Evolutionary conservation across 495 filamentous ascomycete species (phyloP), one percentile per base, ranked within the genome.

Genomic region (Cairneyella variabilis): DNA sequence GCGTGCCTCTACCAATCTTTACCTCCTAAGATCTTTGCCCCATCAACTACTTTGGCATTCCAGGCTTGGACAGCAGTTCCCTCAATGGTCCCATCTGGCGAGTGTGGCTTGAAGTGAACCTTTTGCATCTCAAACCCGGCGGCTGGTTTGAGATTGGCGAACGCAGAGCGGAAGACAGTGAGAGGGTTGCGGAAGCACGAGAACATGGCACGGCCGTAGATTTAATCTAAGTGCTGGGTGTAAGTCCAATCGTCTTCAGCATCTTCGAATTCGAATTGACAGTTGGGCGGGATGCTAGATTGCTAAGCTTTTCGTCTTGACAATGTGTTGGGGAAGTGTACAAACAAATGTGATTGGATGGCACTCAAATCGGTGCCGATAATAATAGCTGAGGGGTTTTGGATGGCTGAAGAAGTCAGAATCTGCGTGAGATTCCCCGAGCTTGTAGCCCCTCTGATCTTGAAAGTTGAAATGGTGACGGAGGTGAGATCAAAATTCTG

Each of bases 111-210:
- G 12, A 61, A 56, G 43, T 63, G 59, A 48, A 68, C 67, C 30
- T 79, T 75, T 60, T 77, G 74, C 36, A 69, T 63, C 56, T 79
- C 74, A 12, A 76, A 56, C 68, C 70, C 77, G 25, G 74, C 72
- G 21, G 75, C 76, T 7, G 76, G 70, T 9, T 65, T 59, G 21
- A 76, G 63, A 59, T 71, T 62, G 21, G 70, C 59, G 51, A 66
- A 76, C 18, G 70, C 68, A 20, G 69, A 60, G 7, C 52, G 48
- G 63, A 80, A 71, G 22, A 78, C 64, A 34, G 56, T 48, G 6
- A 60, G 60, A 59, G 71, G 73, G 57, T 77, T 64, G 1, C 58
- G 55, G 44, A 80, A 73, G 49, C 66, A 74, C 56, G 65, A 64
- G 22, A 66, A 61, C 54, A 79, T 62, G 23, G 69, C 57, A 7